These are phyloP conservation scores for Russula sp. DNA, from an alignment of 768 basidiomycete species.

Conservation along the genomic window DNA sequence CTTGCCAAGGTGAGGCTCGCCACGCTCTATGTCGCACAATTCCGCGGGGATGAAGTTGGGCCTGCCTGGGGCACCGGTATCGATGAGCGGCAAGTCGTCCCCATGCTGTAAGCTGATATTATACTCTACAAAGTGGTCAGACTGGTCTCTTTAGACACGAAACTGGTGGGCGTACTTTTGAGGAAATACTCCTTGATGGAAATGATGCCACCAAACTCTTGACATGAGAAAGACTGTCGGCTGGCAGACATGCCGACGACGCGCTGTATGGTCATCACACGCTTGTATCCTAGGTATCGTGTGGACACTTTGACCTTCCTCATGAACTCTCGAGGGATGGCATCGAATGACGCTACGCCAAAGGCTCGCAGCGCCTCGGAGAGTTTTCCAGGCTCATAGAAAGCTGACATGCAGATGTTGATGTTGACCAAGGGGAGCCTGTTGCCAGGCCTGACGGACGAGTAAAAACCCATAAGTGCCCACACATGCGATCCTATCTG, in stretches of 20 bases:
- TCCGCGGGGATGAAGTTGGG: slow-evolving; percentile 55
- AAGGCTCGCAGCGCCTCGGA: slow-evolving; percentile 51
- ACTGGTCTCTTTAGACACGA: neutral
- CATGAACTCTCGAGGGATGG: slow-evolving; percentile 41
- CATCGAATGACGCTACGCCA: slow-evolving; percentile 33
- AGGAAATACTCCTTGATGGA: slow-evolving; percentile 60
- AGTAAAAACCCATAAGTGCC: slow-evolving; percentile 44
- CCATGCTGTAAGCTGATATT: slow-evolving; percentile 39
- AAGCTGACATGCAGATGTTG: slow-evolving; percentile 47
- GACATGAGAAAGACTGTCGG: slow-evolving; percentile 46
- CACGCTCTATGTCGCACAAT: slow-evolving; percentile 55
- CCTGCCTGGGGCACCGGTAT: slow-evolving; percentile 28
- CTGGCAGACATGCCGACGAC: slow-evolving; percentile 37
- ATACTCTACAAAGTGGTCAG: slow-evolving; percentile 40
- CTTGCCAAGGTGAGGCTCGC: slow-evolving; percentile 52
- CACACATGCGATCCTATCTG: slow-evolving; percentile 35
- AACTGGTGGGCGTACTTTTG: slow-evolving; percentile 41
- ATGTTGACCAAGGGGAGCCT: slow-evolving; percentile 48
- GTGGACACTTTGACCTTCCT: slow-evolving; percentile 53
- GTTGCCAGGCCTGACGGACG: slow-evolving; percentile 42
- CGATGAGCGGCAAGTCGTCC: slow-evolving; percentile 32
- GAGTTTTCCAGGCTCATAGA: slow-evolving; percentile 54
- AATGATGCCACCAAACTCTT: slow-evolving; percentile 48
- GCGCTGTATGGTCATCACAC: slow-evolving; percentile 24
- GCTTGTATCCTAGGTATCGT: slow-evolving; percentile 37